Evolutionary conservation across 2,329 filamentous ascomycete species (phyloP).

Genomic region (Stromatinia cepivora): DNA sequence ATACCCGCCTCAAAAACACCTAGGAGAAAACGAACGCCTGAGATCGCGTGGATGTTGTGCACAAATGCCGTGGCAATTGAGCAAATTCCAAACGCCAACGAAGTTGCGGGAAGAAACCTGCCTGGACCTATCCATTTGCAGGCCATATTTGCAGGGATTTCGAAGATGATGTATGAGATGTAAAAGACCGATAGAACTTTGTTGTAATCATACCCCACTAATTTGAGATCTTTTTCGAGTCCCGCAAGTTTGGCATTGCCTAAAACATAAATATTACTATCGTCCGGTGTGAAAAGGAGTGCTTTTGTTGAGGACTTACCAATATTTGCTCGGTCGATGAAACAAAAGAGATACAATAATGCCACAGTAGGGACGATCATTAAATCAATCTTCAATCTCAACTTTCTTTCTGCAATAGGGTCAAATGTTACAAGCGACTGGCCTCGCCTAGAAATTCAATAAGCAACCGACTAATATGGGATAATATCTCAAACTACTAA

Average conservation of each 20-base stretch:
- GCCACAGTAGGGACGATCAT: conserved; percentile 65
- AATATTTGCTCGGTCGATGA: conserved; percentile 74
- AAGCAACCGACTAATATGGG: conserved; percentile 40
- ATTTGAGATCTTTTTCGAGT: conserved; percentile 59
- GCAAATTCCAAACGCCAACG: conserved; percentile 61
- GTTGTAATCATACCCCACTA: conserved; percentile 69
- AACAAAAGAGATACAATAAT: conserved; percentile 69
- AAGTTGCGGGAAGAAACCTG: conserved; percentile 66
- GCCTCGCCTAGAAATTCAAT: conserved; percentile 39
- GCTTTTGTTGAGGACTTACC: conserved; percentile 46
- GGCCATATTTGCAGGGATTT: conserved; percentile 65
- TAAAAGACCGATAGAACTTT: conserved; percentile 67
- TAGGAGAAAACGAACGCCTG: conserved; percentile 64
- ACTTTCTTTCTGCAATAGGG: conserved; percentile 54
- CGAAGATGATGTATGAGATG: conserved; percentile 70
- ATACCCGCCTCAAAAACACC: conserved; percentile 68
- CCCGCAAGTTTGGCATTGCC: conserved; percentile 69
- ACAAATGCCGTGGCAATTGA: conserved; percentile 69
- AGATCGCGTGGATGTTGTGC: conserved; percentile 47
- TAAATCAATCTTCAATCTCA: conserved; percentile 65
- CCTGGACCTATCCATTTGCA: conserved; percentile 73
- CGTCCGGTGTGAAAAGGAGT: background rate
- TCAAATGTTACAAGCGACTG: conserved; percentile 48
- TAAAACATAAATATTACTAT: conserved; percentile 36
- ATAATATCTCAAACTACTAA: conserved; percentile 21